Conservation (phyloP, 495 filamentous ascomycete genomes). For the Tuber borchii region DNA sequence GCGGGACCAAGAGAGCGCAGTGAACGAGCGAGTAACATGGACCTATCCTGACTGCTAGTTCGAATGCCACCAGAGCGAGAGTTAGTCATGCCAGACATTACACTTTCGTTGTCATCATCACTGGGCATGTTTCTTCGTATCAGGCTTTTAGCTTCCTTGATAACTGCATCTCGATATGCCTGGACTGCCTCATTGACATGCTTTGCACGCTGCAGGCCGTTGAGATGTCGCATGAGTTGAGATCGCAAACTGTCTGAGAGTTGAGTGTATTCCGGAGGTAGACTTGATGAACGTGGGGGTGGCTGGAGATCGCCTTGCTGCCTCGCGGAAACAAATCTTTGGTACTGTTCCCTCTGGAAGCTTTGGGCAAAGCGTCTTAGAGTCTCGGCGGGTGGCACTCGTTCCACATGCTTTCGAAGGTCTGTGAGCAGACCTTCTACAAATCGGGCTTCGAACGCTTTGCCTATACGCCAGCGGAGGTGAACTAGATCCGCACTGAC, state of each 20-base stretch:
- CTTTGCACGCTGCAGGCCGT: conserved; percentile 70
- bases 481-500: conserved; percentile 67
- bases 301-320: conserved; percentile 31
- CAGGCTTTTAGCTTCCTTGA: conserved; percentile 78
- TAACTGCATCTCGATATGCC: conserved; percentile 76
- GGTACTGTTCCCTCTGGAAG: conserved; percentile 52
- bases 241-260: conserved; percentile 56
- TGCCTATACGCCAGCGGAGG: conserved; percentile 73
- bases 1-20: conserved; percentile 74
- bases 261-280: conserved; percentile 40
- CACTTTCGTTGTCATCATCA: conserved; percentile 83
- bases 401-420: conserved; percentile 72
- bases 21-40: conserved; percentile 81
- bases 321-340: conserved; percentile 35
- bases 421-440: conserved; percentile 71
- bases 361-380: conserved; percentile 67
- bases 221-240: conserved; percentile 59
- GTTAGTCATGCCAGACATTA: conserved; percentile 78
- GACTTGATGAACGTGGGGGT: conserved; percentile 37
- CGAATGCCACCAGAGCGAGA: conserved; percentile 52
- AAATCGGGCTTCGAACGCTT: conserved; percentile 75
- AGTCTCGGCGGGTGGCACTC: conserved; percentile 63
- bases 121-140: conserved; percentile 82
- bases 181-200: conserved; percentile 72
- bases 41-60: conserved; percentile 78